Evolutionary conservation across 768 basidiomycete genomes (phyloP), one percentile per base, ranked within the genome.

Genomic region (Phanerochaete sordida): DNA sequence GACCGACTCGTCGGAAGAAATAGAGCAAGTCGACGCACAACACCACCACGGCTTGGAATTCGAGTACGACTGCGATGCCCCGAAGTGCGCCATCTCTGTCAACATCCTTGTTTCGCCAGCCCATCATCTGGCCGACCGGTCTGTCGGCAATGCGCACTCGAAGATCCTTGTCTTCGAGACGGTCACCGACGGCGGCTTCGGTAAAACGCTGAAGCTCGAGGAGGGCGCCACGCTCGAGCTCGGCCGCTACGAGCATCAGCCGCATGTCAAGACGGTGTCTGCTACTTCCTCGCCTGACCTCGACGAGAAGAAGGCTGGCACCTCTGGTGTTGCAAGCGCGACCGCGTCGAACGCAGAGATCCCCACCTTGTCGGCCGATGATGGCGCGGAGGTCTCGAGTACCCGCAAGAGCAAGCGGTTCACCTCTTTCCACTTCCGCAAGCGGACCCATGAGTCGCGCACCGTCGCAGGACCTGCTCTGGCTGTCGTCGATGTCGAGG

Each of bases 41-140:
- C 84, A 85, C 50, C 84, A 86, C 53, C 91, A 94, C 66, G 84
- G 86, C 19, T 79, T 96, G 60, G 93, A 93, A 69, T 98, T 97
- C 72, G 88, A 91, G 70, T 98, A 90, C 72, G 95, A 98, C 70
- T 92, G 91, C 63, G 92, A 94, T 60, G 86, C 93, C 0, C 88
- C 94, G 8, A 89, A 87, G 66, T 93, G 93, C 67, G 83, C 81
- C 23, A 85, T 97, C 60, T 85, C 86, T 37, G 83, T 97, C 21
- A 82, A 91, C 62, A 86, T 93, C 49, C 77, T 91, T 33, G 77
- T 93, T 0, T 81, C 87, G 4, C 81, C 86, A 27, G 78, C 81
- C 30, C 85, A 89, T 61, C 84, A 83, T 7, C 84, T 85, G 39
- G 73, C 76, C 49, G 74, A 74, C 61, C 74, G 72, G 59, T 45